phyloP scores from a whole-genome alignment of 345 rosid genomes.

The Eucalyptus tenuipes region DNA sequence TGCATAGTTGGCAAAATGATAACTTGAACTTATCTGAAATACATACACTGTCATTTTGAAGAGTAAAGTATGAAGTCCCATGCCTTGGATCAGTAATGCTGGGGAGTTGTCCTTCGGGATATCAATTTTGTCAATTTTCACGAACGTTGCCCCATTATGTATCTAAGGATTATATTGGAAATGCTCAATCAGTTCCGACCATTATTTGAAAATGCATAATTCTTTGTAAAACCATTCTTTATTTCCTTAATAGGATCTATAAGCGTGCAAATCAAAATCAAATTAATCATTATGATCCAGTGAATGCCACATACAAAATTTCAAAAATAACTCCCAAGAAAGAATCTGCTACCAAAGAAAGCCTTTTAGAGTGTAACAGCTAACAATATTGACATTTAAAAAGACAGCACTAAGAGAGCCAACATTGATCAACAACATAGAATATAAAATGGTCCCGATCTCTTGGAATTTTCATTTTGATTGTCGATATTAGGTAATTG shows the following conservation, averaged over 20 bases:
- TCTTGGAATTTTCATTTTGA: neutral
- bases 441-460: neutral
- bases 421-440: neutral
- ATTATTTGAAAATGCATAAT: neutral
- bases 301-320: neutral
- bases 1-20: constrained; percentile 5
- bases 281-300: neutral
- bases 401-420: neutral
- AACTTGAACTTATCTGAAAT: neutral
- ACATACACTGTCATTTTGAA: neutral
- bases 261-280: neutral
- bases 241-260: neutral
- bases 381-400: neutral
- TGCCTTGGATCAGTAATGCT: constrained; percentile 73
- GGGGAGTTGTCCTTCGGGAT: constrained; percentile 68
- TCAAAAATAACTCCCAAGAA: neutral
- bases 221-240: neutral
- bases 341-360: neutral
- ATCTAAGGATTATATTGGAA: constrained; percentile 23
- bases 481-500: neutral
- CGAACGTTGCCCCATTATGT: constrained; percentile 74
- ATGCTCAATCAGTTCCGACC: neutral
- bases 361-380: neutral
- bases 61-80: neutral
- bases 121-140: constrained; percentile 76